These are phyloP conservation scores for Apiotrichum brassicae DNA, from an alignment of 1,284 basidiomycete genomes.

Conservation along the genomic window DNA sequence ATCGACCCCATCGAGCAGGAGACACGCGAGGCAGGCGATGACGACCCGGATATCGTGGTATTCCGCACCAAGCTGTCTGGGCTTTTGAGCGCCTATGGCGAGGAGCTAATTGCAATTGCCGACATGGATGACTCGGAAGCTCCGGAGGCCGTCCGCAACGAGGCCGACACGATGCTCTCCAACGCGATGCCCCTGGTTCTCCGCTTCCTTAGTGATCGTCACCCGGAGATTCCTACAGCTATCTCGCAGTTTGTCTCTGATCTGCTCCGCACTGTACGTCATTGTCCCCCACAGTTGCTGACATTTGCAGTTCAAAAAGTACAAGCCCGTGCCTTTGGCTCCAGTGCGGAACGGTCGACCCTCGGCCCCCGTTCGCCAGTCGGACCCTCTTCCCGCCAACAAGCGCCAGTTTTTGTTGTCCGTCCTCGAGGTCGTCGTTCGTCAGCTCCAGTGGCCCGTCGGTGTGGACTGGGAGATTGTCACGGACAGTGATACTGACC, in stretches of 20 bases:
- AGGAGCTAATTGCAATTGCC: constrained; percentile 75
- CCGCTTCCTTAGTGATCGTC: constrained; percentile 81
- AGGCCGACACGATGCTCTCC: constrained; percentile 63
- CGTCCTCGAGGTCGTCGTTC: constrained; percentile 70
- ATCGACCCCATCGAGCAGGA: constrained; percentile 70
- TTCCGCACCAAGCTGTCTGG: constrained; percentile 86
- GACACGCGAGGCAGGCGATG: constrained; percentile 60
- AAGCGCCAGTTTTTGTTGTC: constrained; percentile 75
- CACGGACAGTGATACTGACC: constrained; percentile 64
- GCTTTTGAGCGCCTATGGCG: constrained; percentile 72
- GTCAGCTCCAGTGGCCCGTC: constrained; percentile 58
- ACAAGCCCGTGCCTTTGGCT: constrained; percentile 10
- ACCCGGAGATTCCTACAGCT: constrained; percentile 77
- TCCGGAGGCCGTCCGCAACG: constrained; percentile 58
- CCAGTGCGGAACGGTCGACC: constrained; percentile 18
- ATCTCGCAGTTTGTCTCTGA: constrained; percentile 73
- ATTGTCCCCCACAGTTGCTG: background rate
- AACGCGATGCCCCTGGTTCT: constrained; percentile 75
- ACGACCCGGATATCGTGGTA: constrained; percentile 66
- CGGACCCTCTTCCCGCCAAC: constrained; percentile 52
- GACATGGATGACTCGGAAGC: constrained; percentile 47
- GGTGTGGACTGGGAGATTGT: constrained; percentile 80
- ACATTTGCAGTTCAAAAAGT: constrained; percentile 25
- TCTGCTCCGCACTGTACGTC: constrained; percentile 65
- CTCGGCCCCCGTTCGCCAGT: constrained; percentile 18